A percentile compares a stretch with the other conserved stretches of the same genome.
Conservation (phyloP, 2,329 filamentous ascomycete species). For the Colletotrichum scovillei region DNA sequence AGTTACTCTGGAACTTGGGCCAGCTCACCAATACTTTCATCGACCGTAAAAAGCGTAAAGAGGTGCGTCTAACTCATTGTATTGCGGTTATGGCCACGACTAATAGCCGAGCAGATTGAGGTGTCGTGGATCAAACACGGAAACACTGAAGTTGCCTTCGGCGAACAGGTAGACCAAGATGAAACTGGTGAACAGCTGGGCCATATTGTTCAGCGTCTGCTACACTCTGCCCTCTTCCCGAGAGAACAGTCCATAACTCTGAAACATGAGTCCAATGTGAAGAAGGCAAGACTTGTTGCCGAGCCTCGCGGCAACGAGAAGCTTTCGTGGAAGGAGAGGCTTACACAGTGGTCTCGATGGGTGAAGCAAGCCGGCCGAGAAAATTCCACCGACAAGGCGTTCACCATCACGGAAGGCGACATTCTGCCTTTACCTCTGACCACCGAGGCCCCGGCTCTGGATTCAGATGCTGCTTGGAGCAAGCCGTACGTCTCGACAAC, state of each 20-base stretch:
- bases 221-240: conserved; percentile 20
- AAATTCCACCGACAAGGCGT: not conserved
- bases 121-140: conserved; percentile 36
- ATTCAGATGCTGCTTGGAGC: conserved; percentile 1
- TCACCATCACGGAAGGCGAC: conserved; percentile 9
- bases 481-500: conserved; percentile 41
- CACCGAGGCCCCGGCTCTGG: not conserved
- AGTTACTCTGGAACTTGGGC: conserved; percentile 49
- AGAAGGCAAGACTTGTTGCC: not conserved
- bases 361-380: conserved; percentile 33
- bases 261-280: not conserved
- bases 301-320: conserved; percentile 14
- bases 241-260: not conserved
- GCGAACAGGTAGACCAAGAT: not conserved
- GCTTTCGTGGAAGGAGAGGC: conserved; percentile 31
- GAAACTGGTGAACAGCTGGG: conserved; percentile 30
- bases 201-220: conserved; percentile 33
- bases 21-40: conserved; percentile 47
- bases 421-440: conserved; percentile 6
- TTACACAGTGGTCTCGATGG: conserved; percentile 33
- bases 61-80: not conserved
- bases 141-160: not conserved
- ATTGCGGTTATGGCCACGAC: not conserved
- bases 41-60: not conserved
- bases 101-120: conserved; percentile 19